Evolutionary conservation across 257 asterid genomes (phyloP).

Genomic region (Solanum ossicruentum): DNA sequence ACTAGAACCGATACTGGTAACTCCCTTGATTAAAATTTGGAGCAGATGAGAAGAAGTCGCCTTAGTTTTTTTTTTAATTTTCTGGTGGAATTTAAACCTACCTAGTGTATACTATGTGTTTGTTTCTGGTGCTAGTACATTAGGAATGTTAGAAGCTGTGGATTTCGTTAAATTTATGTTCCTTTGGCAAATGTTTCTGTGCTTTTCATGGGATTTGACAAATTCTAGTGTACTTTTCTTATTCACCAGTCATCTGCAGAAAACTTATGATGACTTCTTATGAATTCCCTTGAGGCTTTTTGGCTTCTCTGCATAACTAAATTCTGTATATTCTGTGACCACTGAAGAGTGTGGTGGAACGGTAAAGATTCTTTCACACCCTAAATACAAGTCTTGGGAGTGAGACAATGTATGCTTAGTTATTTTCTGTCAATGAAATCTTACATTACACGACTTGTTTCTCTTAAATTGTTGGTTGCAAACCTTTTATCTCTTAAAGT

Average conservation of each 20-base stretch:
- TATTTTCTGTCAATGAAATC: not conserved
- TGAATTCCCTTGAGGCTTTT: not conserved
- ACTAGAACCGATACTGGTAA: too few species aligned
- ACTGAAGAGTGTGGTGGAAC: not conserved
- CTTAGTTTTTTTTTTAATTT: not conserved
- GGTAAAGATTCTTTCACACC: not conserved
- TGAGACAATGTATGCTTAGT: not conserved
- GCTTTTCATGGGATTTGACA: not conserved
- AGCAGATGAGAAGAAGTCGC: too few species aligned
- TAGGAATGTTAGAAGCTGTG: not conserved
- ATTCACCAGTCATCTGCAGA: not conserved
- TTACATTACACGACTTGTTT: not conserved
- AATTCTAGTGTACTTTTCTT: not conserved
- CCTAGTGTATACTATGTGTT: not conserved
- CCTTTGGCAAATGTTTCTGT: not conserved
- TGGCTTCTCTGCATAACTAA: not conserved
- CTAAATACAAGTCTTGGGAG: not conserved
- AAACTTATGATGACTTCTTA: not conserved
- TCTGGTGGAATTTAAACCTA: not conserved
- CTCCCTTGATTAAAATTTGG: too few species aligned
- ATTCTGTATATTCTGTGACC: not conserved
- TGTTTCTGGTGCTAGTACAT: not conserved
- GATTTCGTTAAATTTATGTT: not conserved
- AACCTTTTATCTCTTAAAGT: not conserved
- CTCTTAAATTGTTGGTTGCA: not conserved